Percentiles rank a stretch among this genome's conserved stretches.
Conservation (phyloP, 768 basidiomycete species). For the Russula griseocarnosa region DNA sequence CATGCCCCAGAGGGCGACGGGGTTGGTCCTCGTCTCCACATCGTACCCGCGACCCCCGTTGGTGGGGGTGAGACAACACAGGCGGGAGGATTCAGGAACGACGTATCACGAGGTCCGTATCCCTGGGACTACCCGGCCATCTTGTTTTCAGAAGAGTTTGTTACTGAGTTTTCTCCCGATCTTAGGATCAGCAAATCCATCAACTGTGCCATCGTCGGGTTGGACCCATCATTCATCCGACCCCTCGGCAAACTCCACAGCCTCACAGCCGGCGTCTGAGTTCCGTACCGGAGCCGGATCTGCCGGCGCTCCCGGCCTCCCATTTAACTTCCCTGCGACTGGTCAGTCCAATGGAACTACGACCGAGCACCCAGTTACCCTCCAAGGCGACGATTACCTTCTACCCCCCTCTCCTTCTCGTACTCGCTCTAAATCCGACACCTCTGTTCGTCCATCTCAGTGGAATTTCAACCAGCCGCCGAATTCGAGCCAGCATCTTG, state of each 20-base stretch:
- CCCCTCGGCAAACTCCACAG: constrained; percentile 26
- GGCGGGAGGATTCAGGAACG: constrained; percentile 50
- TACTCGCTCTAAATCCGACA: constrained; percentile 28
- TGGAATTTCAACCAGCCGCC: constrained; percentile 23
- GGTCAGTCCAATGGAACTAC: constrained; percentile 5
- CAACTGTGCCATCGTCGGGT: constrained; percentile 26
- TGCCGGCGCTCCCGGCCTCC: constrained; percentile 16
- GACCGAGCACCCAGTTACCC: constrained; percentile 15
- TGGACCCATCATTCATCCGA: constrained; percentile 31
- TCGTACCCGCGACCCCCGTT: constrained; percentile 81
- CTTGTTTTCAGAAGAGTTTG: constrained; percentile 17
- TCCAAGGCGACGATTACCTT: constrained; percentile 26
- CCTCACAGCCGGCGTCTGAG: constrained; percentile 19
- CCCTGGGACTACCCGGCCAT: background rate
- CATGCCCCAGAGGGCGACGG: constrained; percentile 56
- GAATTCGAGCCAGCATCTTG: background rate
- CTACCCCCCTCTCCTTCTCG: constrained; percentile 28
- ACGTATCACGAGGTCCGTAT: constrained; percentile 51
- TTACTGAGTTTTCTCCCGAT: constrained; percentile 18
- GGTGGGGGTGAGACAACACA: constrained; percentile 49
- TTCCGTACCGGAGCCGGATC: constrained; percentile 23
- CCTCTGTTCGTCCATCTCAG: constrained; percentile 24
- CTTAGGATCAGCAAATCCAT: constrained; percentile 27
- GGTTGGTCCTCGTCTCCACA: constrained; percentile 62
- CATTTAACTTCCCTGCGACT: constrained; percentile 26